Percentiles rank a stretch among this genome's conserved stretches.
phyloP scores from a whole-genome alignment of 441 rosid genomes.

The Croton setiger region DNA sequence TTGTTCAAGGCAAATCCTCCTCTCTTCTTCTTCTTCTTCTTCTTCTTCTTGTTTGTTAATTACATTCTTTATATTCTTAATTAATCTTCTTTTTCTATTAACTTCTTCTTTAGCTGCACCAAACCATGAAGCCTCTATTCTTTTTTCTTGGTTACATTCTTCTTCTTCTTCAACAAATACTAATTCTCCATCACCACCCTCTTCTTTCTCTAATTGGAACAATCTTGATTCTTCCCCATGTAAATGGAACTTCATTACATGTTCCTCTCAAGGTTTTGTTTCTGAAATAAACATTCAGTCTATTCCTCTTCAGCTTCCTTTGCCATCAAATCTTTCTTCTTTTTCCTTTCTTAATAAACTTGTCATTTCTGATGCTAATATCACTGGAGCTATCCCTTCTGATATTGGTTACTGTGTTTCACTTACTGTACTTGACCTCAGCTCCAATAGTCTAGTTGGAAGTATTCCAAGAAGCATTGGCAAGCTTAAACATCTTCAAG shows the following conservation, averaged over 20 bases:
- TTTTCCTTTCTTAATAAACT: conserved; percentile 49
- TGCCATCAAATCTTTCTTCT: conserved; percentile 53
- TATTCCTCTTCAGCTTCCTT: conserved; percentile 48
- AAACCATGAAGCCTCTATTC: conserved; percentile 59
- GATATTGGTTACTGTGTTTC: conserved; percentile 45
- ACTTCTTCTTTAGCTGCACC: conserved; percentile 25
- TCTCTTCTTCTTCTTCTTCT: conserved; percentile 26
- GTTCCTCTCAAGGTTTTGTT: conserved; percentile 67
- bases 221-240: conserved; percentile 60
- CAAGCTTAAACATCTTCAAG: conserved; percentile 47
- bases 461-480: conserved; percentile 57
- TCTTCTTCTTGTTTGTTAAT: conserved; percentile 20
- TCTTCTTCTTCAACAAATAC: no score
- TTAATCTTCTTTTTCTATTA: conserved; percentile 20
- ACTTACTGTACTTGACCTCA: conserved; percentile 51
- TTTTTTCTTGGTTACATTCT: conserved; percentile 75
- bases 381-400: conserved; percentile 63
- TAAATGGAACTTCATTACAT: conserved; percentile 72
- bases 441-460: conserved; percentile 67
- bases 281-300: conserved; percentile 62
- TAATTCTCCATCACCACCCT: conserved; percentile 36
- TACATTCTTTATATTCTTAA: conserved; percentile 20
- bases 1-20: conserved; percentile 45
- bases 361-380: conserved; percentile 61
- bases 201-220: conserved; percentile 64